Evolutionary conservation across 2,329 filamentous ascomycete species (phyloP), one percentile per base, ranked within the genome.

Genomic region (Diaporthe citri): DNA sequence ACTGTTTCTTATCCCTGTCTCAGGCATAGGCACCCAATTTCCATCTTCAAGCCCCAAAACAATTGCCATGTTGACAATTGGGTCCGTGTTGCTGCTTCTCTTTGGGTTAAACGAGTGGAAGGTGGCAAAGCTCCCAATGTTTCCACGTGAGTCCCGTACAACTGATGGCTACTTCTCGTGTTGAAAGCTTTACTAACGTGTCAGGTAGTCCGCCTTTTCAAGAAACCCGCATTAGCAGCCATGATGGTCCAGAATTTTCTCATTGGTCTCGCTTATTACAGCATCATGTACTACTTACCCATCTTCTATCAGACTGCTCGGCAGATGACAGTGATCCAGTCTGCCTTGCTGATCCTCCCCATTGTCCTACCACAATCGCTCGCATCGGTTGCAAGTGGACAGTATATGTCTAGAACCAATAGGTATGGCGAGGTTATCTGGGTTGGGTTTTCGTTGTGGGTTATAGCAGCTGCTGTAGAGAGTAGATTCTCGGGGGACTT

Each of bases 1-100:
- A 13, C 85, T 93, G 17, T 78, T 93, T 2, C 84, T 93, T 25
- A 91, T 93, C 59, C 91, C 91, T 0, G 87, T 93, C 17, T 92
- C 90, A 3, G 90, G 90, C 22, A 80, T 88, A 55, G 89, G 87
- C 0, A 86, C 86, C 0, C 89, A 89, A 73, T 90, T 90, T 72
- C 80, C 84, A 7, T 89, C 88, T 87, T 79, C 84, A 39, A 90
- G 88, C 13, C 84, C 90, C 0, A 86, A 91, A 85, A 87, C 91
- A 1, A 90, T 93, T 31, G 85, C 86, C 51, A 91, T 92, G 89
- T 82, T 93, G 31, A 67, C 67, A 4, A 52, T 72, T n/a, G 75
- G 75, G 8, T 59, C 57, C 39, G 51, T 25, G 6, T 34, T 74
- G 17, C 79, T 88, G 39, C 52, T 88, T 20, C 80, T 83, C 0